Evolutionary conservation across 495 filamentous ascomycete species (phyloP).

Genomic region (Monascus purpureus): DNA sequence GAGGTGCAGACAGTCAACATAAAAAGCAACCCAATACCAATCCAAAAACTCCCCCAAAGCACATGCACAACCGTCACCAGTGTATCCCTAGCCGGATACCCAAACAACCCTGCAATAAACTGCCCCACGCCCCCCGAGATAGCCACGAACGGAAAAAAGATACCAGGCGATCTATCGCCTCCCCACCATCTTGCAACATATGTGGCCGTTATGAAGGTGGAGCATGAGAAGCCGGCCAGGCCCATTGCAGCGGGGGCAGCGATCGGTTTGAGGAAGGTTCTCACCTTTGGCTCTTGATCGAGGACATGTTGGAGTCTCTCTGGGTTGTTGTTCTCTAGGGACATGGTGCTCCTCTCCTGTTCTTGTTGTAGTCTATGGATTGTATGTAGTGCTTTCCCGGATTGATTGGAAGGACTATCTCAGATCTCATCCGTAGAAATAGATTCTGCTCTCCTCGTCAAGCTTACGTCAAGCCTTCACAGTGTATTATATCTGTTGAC

Average conservation of each 20-base stretch:
- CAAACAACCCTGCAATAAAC: not conserved
- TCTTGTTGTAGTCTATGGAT: too few relatives aligned
- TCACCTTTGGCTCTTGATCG: not conserved
- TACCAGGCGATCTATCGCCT: not conserved
- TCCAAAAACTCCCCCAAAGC: slow-evolving; percentile 5
- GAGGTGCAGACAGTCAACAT: not conserved
- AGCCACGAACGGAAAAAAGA: not conserved
- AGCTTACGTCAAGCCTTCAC: too few relatives aligned
- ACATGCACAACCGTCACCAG: slow-evolving; percentile 2
- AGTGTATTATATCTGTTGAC: too few relatives aligned
- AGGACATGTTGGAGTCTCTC: not conserved
- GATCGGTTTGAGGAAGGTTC: not conserved
- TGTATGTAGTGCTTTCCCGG: too few relatives aligned
- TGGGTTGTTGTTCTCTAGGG: not conserved
- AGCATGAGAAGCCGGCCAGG: not conserved
- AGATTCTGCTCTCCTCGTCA: too few relatives aligned
- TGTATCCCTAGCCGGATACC: slow-evolving; percentile 1
- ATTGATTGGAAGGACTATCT: too few relatives aligned
- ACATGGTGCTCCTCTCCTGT: not conserved
- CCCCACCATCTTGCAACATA: slow-evolving; percentile 1
- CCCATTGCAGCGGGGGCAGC: not conserved
- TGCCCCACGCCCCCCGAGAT: not conserved
- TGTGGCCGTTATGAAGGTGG: not conserved
- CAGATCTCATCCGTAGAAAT: too few relatives aligned
- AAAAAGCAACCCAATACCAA: slow-evolving; percentile 1